Conservation (phyloP, 306 rosid species). For the Betula pendula region DNA sequence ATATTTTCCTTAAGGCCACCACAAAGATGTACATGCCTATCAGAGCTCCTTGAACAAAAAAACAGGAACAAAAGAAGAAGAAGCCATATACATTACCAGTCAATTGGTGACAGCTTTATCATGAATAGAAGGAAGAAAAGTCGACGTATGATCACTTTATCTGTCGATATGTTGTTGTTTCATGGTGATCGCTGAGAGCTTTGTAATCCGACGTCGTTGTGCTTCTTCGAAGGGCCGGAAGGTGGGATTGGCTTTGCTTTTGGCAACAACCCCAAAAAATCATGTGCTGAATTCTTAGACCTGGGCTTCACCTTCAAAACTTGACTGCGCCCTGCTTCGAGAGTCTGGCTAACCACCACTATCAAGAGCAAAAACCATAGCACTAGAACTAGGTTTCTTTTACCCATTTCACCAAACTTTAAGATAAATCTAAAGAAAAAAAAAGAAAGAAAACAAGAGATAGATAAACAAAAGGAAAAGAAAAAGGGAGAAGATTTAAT, state of each 20-base stretch:
- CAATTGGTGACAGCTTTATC: neutral
- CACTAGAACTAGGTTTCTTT: slow-evolving; percentile 24
- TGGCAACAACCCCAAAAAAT: slow-evolving; percentile 58
- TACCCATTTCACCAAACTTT: slow-evolving; percentile 46
- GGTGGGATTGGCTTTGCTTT: slow-evolving; percentile 67
- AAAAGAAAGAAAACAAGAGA: neutral
- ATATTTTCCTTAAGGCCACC: slow-evolving; percentile 11
- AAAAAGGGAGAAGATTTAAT: slow-evolving; percentile 9
- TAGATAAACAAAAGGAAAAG: neutral
- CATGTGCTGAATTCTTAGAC: slow-evolving; percentile 30
- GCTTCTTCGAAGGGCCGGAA: slow-evolving; percentile 86
- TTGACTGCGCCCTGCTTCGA: slow-evolving; percentile 40
- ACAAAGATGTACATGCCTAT: too few species aligned
- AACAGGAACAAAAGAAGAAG: too few species aligned
- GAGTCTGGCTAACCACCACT: slow-evolving; percentile 26
- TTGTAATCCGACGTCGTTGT: slow-evolving; percentile 59
- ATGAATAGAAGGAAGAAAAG: slow-evolving; percentile 2
- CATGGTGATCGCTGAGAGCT: slow-evolving; percentile 51
- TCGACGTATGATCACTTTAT: slow-evolving; percentile 7
- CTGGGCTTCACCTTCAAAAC: slow-evolving; percentile 44
- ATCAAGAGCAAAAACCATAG: slow-evolving; percentile 32
- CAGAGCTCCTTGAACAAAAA: too few species aligned
- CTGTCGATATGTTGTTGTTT: slow-evolving; percentile 15
- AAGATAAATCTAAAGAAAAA: neutral
- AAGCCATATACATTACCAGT: slow-evolving; percentile 40